Evolutionary conservation across 495 filamentous ascomycete genomes (phyloP), one percentile per base, ranked within the genome.

Genomic region (Glutinoglossum americanum): DNA sequence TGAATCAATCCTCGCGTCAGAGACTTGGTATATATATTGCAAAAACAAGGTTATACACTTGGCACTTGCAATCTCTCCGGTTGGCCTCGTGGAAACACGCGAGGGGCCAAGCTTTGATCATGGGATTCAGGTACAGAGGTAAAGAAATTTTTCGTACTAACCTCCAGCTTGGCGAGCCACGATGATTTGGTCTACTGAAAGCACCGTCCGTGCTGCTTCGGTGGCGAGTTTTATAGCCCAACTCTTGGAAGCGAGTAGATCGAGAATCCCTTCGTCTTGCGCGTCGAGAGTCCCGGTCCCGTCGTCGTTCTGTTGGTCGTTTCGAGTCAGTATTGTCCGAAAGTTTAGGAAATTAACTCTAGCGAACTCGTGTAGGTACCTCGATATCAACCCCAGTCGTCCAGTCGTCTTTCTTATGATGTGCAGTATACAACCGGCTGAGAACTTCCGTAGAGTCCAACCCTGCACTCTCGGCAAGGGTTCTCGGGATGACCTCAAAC

Each of bases 141-240:
- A 45, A 45, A 53, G 19, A 32, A 53, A 30, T 1, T 3, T 30
- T 30, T 11, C 15, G 1, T 13, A 32, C 49, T 53, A 27, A 53
- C 49, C 93, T 65, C 93, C 93, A 26, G 93, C 93, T 72, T 96
- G 90, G 70, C 89, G 81, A 55, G 93, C 89, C 51, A 99, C 93
- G 66, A 99, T 99, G 64, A 99, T 97, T 73, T 99, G 93, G 71
- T 99, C 93, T 17, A 99, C 93, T 39, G 89, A 90, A 60, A 99
- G 75, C 39, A 99, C 85, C 47, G 93, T 97, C 58, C 93, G 79
- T 54, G 86, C 90, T 51, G 92, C 82, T 69, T 99, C 93, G 17
- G 89, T 96, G 47, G 93, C 93, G 51, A 99, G 73, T 70, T 89
- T 89, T 65, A 99, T 94, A 1, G 93, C 93, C 87, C 87, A 96